phyloP scores from a whole-genome alignment of 352 stramenopile genomes.

The Phytophthora palmivora region DNA sequence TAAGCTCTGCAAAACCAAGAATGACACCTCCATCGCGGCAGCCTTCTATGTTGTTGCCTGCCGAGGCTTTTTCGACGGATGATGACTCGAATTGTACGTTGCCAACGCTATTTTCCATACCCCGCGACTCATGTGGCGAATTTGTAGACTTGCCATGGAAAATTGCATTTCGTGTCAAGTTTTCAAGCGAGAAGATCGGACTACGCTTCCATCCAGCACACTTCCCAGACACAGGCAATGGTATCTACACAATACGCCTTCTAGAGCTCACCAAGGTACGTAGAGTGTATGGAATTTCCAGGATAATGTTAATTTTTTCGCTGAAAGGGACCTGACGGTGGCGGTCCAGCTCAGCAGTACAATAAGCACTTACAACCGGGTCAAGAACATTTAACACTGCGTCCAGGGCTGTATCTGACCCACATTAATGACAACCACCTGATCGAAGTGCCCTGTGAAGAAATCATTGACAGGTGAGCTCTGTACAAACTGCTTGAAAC shows the following conservation, averaged over 20 bases:
- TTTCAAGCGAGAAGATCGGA: slow-evolving; percentile 80
- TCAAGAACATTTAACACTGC: slow-evolving; percentile 70
- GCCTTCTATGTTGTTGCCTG: slow-evolving; percentile 35
- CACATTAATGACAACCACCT: slow-evolving; percentile 83
- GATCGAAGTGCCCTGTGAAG: slow-evolving; percentile 65
- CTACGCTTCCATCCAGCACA: slow-evolving; percentile 82
- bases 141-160: slow-evolving; percentile 75
- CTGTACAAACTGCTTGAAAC: not conserved
- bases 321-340: slow-evolving; percentile 46
- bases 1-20: not conserved
- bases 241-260: slow-evolving; percentile 83
- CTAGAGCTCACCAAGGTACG: slow-evolving; percentile 74
- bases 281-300: not conserved
- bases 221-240: slow-evolving; percentile 84
- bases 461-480: slow-evolving; percentile 64
- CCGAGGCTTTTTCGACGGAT: slow-evolving; percentile 49
- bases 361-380: slow-evolving; percentile 64
- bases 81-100: slow-evolving; percentile 58
- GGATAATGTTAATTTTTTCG: not conserved
- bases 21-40: slow-evolving; percentile 14
- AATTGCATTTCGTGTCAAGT: slow-evolving; percentile 86
- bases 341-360: slow-evolving; percentile 74
- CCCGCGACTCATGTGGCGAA: not conserved
- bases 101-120: too few relatives aligned
- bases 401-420: slow-evolving; percentile 78